Base-by-base conservation (phyloP, 306 rosid species). In the Chamaecrista fasciculata region DNA sequence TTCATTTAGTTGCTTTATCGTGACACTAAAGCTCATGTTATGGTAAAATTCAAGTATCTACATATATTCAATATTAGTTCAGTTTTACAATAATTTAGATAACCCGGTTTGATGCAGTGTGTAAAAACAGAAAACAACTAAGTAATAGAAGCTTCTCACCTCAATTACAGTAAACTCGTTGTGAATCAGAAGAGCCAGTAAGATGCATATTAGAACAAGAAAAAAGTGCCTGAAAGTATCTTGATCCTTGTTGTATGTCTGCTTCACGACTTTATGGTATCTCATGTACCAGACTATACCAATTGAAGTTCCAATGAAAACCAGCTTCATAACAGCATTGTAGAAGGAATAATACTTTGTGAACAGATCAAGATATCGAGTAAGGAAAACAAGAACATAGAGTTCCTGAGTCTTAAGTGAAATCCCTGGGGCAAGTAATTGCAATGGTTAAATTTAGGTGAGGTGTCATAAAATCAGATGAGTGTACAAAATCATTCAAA, bases 351-450 rank as follows among this genome's bases (percentile, higher is more conserved):
- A 14, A 31, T 49, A 63, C 68, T 7, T 50, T 5, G 59, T 23
- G 65, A 77, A 61, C 77, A 77, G 42, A 28, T 59, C 65, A 34
- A 77, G 40, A 67, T 81, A 81, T 14, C 82, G 79, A 37, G 82
- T 69, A 19, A 73, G 52, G 55, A 73, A 77, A 20, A 81, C 82
- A 23, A 77, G 11, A n/a, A 25, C 77, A 69, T 59, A 59, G 42
- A 77, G 70, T 47, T 81, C 85, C 67, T 81, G 85, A 49, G 85
- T 81, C 77, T 77, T 73, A 9, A 69, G 80, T 9, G 85, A 81
- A 65, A 81, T 70, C 24, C 82, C 82, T 81, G 79, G 44, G 11
- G 6, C 19, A 47, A 44, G 28, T 46, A 26, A 46, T 47, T 46
- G 58, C 20, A 28, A 15, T 1, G 25, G 25, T 65, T 26, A 46